Evolutionary conservation across 139 green algal species (phyloP), one percentile per base, ranked within the genome.

Genomic region (Chlorella sp.): DNA sequence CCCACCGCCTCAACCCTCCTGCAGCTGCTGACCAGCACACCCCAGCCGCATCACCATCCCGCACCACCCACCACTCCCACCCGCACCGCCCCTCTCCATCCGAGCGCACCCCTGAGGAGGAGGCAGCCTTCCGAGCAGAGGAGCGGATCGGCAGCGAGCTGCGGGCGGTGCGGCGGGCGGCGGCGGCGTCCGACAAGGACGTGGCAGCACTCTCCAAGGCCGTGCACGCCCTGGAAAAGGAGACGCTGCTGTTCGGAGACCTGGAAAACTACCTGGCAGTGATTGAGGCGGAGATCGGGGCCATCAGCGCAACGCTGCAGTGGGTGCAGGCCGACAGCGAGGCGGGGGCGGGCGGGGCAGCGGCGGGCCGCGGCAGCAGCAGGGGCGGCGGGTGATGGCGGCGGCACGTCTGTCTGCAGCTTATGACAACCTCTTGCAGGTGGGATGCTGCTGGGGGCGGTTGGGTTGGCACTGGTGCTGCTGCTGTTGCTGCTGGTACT

Each of bases 181-280:
- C 77, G 14, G 77, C 60, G 19, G 58, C 40, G 2, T 43, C 60
- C 2, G 77, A 74, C n/a, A 19, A 26, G 2, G 77, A 83, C 58
- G 77, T 83, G 28, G 16, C 26, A 1, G 41, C 77, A 7, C 60
- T 83, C 28, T 43, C 34, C 30, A 73, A 58, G 24, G 58, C 77
- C 0, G 77, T 83, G 60, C 77, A 73, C 26, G n/a, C 73, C 34
- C 77, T 83, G 3, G 77, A 83, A 41, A 73, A 62, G 60, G 60
- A 83, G 60, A 69, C 77, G 14, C 40, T 83, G 56, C 58, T 83
- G 58, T 83, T 73, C 43, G 77, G 77, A 26, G 58, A 83, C 40
- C 24, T 83, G 60, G 38, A 83, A 20, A 43, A 83, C 40, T 74
- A 73, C 60, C 60, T 83, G 13, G 13, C 13, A 14, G 77, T 83